These are phyloP conservation scores for Populus hybrid DNA, from an alignment of 441 rosid species.

Conservation along the genomic window DNA sequence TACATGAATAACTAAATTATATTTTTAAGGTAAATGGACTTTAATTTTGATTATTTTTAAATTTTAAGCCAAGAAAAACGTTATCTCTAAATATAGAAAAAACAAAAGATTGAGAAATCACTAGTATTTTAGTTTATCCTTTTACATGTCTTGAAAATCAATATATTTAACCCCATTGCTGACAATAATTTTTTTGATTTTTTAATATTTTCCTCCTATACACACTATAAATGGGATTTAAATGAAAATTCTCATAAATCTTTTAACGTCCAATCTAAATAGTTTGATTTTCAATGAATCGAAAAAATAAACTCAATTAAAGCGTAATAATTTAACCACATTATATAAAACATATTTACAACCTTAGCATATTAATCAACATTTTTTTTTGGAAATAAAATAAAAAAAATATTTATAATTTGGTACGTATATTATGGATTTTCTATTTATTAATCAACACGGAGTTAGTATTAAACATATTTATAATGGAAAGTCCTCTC, in stretches of 20 bases:
- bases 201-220: background rate
- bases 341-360: background rate
- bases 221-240: background rate
- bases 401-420: too few species aligned
- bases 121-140: background rate
- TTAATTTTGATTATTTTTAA: too few species aligned
- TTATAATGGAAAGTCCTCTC: background rate
- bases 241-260: background rate
- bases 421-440: background rate
- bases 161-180: too few species aligned
- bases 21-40: background rate
- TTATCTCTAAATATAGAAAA: background rate
- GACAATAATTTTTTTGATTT: too few species aligned
- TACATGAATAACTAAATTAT: too few species aligned
- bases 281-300: background rate
- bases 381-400: too few species aligned
- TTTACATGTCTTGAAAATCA: background rate
- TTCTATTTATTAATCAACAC: too few species aligned
- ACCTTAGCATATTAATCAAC: background rate
- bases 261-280: background rate
- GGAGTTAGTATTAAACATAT: too few species aligned
- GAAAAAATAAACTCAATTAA: too few species aligned
- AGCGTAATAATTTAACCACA: background rate
- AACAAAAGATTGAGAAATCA: background rate
- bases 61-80: background rate